Percentiles rank a stretch among this genome's conserved stretches.
These are phyloP conservation scores for Podospora pseudoanserina DNA, from an alignment of 495 filamentous ascomycete species.

Conservation along the genomic window DNA sequence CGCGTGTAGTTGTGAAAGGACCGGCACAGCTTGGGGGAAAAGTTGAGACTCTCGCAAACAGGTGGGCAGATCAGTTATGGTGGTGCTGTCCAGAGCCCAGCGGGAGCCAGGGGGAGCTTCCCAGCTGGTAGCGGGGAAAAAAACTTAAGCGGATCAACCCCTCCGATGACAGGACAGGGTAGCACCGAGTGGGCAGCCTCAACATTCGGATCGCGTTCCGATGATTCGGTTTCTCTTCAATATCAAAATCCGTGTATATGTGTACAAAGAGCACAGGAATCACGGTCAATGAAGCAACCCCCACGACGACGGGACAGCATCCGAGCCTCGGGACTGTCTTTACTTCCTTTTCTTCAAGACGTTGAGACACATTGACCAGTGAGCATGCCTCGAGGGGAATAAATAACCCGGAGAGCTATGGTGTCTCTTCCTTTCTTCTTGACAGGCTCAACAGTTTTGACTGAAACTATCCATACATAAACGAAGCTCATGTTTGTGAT, in stretches of 20 bases:
- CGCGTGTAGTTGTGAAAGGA: conserved; percentile 8
- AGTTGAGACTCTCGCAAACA: neutral
- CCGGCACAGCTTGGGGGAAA: neutral
- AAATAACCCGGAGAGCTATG: neutral
- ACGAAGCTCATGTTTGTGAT: neutral
- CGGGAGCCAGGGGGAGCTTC: neutral
- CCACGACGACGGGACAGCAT: neutral
- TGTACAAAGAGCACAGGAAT: neutral
- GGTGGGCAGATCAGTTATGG: neutral
- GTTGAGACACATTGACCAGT: too few species aligned
- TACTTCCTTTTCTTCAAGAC: neutral
- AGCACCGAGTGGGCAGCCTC: neutral
- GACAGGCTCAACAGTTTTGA: neutral
- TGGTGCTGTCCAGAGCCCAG: conserved; percentile 9
- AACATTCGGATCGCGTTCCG: neutral
- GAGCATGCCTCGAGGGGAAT: neutral
- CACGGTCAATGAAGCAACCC: neutral
- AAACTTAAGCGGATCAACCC: conserved; percentile 19
- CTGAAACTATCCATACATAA: too few species aligned
- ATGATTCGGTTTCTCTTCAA: neutral
- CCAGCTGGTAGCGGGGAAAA: conserved; percentile 12
- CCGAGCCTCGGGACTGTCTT: neutral
- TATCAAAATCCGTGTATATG: neutral
- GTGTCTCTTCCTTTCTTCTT: neutral
- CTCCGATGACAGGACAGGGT: conserved; percentile 3